Evolutionary conservation across 2,329 filamentous ascomycete genomes (phyloP).

Genomic region (Tolypocladium inflatum): DNA sequence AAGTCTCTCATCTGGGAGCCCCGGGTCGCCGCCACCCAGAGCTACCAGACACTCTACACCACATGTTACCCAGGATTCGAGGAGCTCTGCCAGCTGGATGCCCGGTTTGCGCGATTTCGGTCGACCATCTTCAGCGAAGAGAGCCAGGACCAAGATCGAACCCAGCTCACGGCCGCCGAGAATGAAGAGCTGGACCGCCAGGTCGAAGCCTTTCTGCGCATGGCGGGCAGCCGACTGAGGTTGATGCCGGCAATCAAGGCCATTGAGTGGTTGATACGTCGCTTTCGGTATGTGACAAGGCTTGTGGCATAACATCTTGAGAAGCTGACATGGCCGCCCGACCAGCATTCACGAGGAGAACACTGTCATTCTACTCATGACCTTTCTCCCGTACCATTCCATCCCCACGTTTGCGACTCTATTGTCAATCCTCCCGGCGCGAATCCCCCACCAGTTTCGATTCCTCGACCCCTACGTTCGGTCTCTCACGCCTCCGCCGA

Average conservation of each 20-base stretch:
- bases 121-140: conserved; percentile 85
- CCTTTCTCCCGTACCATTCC: conserved; percentile 88
- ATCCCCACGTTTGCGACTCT: conserved; percentile 78
- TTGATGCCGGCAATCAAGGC: conserved; percentile 84
- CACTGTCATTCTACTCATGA: conserved; percentile 64
- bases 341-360: conserved; percentile 84
- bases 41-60: conserved; percentile 78
- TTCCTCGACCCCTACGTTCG: conserved; percentile 83
- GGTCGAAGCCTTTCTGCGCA: conserved; percentile 72
- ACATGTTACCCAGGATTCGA: conserved; percentile 85
- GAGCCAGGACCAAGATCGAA: conserved; percentile 81
- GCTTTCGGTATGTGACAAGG: conserved; percentile 62
- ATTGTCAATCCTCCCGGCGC: conserved; percentile 74
- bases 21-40: conserved; percentile 75
- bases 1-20: conserved; percentile 93
- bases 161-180: conserved; percentile 70
- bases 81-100: conserved; percentile 81
- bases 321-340: not conserved
- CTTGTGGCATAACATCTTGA: not conserved
- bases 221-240: conserved; percentile 67
- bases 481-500: conserved; percentile 64
- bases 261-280: conserved; percentile 86
- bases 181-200: conserved; percentile 73
- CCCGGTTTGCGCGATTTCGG: conserved; percentile 65
- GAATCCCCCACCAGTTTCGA: conserved; percentile 64